Evolutionary conservation across 2,329 filamentous ascomycete genomes (phyloP), one percentile per base, ranked within the genome.

Genomic region (Neopestalotiopsis clavispora): DNA sequence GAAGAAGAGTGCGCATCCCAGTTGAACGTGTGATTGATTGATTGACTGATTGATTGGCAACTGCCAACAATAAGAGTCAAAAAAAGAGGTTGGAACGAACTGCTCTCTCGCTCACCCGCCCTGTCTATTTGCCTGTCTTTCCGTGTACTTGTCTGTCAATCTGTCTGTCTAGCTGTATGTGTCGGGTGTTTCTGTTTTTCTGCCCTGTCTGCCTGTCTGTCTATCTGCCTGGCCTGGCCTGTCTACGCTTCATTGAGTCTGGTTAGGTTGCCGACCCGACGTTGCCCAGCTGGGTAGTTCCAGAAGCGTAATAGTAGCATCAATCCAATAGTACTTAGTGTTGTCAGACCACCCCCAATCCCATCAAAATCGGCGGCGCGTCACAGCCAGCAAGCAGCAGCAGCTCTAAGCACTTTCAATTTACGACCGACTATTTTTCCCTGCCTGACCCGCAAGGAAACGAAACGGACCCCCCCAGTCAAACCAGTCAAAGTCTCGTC

Each of bases 401-500:
- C 23, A 28, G 23, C 23, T 28, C 23, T 28, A 28, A 28, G 23
- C 14, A 62, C 32, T 62, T 52, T 20, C 45, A 52, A 52, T 52
- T 52, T 52, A n/a, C 45, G 14, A n/a, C 45, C 45, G 17, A 52
- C 45, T 52, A 52, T 52, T 52, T 38, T 62, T 40, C 34, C 17
- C 17, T 62, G 34, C 34, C 34, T 38, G 59, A 62, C 59, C 59
- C 59, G 59, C 59, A 62, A n/a, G n/a, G 20, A 17, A 17, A 23
- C 45, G 5, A 20, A 38, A 52, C 45, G 45, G 45, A 20, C 45
- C 45, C 45, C 45, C 45, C n/a, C 45, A 49, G 45, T 52, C 45
- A 20, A 45, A 45, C n/a, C 42, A 49, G n/a, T 49, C 42, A 49
- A 49, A 52, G 45, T 52, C 45, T 52, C 59, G 59, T 40, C 59